Evolutionary conservation across 345 rosid species (phyloP).

Genomic region (Lumnitzera littorea): DNA sequence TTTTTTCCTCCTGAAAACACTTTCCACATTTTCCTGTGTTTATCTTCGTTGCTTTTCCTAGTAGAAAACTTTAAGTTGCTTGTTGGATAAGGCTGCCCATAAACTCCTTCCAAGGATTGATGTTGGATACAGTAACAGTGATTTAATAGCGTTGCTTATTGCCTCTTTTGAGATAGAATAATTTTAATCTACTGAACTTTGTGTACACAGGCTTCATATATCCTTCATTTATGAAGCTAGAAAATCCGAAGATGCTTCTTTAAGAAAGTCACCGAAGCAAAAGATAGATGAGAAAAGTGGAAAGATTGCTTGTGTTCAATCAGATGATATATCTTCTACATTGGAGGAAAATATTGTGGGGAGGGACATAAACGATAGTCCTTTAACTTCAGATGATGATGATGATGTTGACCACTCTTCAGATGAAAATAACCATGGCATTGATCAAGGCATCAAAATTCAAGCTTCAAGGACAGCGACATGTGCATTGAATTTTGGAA

Average conservation of each 20-base stretch:
- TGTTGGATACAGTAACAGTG: no score
- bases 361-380: conserved; percentile 52
- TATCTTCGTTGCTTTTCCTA: no score
- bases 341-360: conserved; percentile 46
- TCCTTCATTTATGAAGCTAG: conserved; percentile 8
- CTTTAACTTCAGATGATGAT: conserved; percentile 66
- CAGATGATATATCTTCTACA: conserved; percentile 46
- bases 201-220: conserved; percentile 9
- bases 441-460: conserved; percentile 10
- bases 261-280: neutral
- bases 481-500: conserved; percentile 21
- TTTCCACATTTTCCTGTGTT: no score
- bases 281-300: conserved; percentile 34
- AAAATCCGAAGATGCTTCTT: conserved; percentile 5
- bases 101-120: no score
- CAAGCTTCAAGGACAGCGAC: conserved; percentile 12
- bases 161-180: neutral
- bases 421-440: conserved; percentile 18
- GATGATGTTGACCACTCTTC: conserved; percentile 29
- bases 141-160: neutral
- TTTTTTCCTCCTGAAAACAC: no score
- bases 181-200: neutral
- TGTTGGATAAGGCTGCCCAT: no score
- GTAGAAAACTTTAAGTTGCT: no score
- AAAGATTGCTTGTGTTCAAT: conserved; percentile 32